These are phyloP conservation scores for Microthlaspi erraticum DNA, from an alignment of 345 rosid species.

Conservation along the genomic window DNA sequence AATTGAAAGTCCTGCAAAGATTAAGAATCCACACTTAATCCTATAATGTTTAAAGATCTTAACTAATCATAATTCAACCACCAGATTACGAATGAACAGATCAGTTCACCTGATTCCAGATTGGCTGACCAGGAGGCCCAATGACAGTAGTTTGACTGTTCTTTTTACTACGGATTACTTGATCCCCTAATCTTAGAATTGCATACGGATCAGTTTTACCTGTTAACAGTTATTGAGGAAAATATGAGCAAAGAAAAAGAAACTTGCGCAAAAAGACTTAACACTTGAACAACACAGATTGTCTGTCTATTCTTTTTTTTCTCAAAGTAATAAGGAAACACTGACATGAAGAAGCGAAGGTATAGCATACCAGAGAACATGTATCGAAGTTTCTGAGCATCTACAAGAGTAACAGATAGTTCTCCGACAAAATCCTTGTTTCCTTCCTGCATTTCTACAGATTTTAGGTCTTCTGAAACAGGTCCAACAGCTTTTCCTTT, in stretches of 20 bases:
- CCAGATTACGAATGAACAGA: slow-evolving; percentile 27
- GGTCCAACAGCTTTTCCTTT: slow-evolving; percentile 97
- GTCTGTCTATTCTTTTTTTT: background rate
- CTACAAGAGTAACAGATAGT: slow-evolving; percentile 91
- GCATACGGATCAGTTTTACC: slow-evolving; percentile 99
- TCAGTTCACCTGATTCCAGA: slow-evolving; percentile 92
- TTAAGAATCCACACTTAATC: slow-evolving; percentile 26
- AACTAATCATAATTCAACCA: slow-evolving; percentile 11
- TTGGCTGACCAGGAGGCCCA: slow-evolving; percentile 96
- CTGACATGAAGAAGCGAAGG: background rate
- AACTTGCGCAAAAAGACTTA: background rate
- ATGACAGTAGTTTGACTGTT: slow-evolving; percentile 95
- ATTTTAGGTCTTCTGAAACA: slow-evolving; percentile 61
- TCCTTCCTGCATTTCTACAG: slow-evolving; percentile 90
- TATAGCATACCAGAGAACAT: slow-evolving; percentile 65
- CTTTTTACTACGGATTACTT: slow-evolving; percentile 89
- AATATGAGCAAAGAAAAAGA: background rate
- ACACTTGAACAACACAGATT: slow-evolving; percentile 10
- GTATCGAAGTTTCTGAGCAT: slow-evolving; percentile 88
- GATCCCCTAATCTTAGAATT: slow-evolving; percentile 77
- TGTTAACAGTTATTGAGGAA: slow-evolving; percentile 44
- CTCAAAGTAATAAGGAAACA: background rate
- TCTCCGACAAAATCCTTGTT: slow-evolving; percentile 93
- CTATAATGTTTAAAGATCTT: slow-evolving; percentile 5
- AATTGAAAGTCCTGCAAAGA: slow-evolving; percentile 89